A percentile compares a stretch with the other conserved stretches of the same genome.
Conservation (phyloP, 129 eudicot species). For the sunflower (Helianthus annuus) region DNA sequence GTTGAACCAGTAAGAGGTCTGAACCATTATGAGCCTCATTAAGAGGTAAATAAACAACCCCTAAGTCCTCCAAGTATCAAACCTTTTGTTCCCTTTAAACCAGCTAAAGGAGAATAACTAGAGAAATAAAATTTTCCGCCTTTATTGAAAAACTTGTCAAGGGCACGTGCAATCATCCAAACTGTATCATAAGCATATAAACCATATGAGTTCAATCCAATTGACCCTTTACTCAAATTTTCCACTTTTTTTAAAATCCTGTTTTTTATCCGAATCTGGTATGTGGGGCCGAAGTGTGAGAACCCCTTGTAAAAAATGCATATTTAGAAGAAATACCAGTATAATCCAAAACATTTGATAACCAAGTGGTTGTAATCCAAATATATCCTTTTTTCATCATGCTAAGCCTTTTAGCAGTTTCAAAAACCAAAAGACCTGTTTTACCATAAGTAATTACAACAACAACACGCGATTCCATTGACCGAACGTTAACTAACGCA, state of each 20-base stretch:
- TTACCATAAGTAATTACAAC: conserved; percentile 54
- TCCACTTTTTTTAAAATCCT: conserved; percentile 57
- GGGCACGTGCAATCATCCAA: conserved; percentile 68
- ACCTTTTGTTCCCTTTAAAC: conserved; percentile 32
- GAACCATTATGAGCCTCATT: too few species aligned
- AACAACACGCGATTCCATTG: conserved; percentile 80
- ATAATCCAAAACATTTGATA: conserved; percentile 65
- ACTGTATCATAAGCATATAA: conserved; percentile 91
- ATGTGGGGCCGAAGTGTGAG: conserved; percentile 72
- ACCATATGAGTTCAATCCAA: conserved; percentile 68
- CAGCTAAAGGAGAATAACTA: conserved; percentile 42
- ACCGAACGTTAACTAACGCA: conserved; percentile 44
- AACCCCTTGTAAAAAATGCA: conserved; percentile 51
- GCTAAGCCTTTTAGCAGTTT: conserved; percentile 59
- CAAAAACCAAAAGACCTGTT: conserved; percentile 49
- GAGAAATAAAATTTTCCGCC: conserved; percentile 79
- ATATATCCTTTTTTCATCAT: conserved; percentile 78
- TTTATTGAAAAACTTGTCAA: conserved; percentile 42
- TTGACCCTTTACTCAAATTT: conserved; percentile 49
- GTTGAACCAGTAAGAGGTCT: too few species aligned
- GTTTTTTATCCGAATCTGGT: conserved; percentile 51
- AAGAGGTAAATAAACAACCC: too few species aligned
- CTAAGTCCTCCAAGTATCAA: conserved; percentile 70
- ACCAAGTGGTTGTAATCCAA: conserved; percentile 87
- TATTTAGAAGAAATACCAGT: conserved; percentile 17